phyloP scores from a whole-genome alignment of 2,329 filamentous ascomycete genomes.

The Plenodomus tracheiphilus region DNA sequence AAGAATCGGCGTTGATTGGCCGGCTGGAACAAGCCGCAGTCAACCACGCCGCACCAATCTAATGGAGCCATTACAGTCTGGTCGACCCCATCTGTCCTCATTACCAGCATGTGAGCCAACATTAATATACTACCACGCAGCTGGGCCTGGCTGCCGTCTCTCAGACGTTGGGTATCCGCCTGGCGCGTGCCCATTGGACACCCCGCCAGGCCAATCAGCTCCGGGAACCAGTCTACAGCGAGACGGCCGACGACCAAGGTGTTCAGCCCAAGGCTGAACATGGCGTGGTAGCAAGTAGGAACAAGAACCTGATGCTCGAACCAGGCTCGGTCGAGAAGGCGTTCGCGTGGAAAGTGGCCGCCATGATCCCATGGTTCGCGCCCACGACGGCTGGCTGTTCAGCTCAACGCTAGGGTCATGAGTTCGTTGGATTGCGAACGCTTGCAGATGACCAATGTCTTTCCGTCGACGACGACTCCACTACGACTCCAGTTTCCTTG shows the following conservation, averaged over 20 bases:
- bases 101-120: conserved; percentile 8
- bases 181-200: conserved; percentile 10
- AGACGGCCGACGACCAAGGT: not conserved
- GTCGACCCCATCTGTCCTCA: conserved; percentile 10
- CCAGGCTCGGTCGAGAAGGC: conserved; percentile 8
- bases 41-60: conserved; percentile 22
- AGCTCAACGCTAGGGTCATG: conserved; percentile 18
- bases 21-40: conserved; percentile 9
- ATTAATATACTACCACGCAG: conserved; percentile 8
- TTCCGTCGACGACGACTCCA: not conserved
- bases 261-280: conserved; percentile 7
- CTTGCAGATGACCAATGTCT: not conserved
- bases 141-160: conserved; percentile 6
- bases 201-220: conserved; percentile 10
- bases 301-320: not conserved
- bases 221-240: conserved; percentile 2
- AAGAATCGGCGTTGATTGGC: conserved; percentile 15
- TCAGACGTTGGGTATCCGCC: not conserved
- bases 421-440: conserved; percentile 6
- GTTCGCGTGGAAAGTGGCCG: conserved; percentile 8
- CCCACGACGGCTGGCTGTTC: conserved; percentile 3
- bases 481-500: not conserved
- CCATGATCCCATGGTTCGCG: conserved; percentile 6
- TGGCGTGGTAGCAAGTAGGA: not conserved
- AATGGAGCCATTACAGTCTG: conserved; percentile 16